These are phyloP conservation scores for Pythium insidiosum DNA, from an alignment of 352 stramenopile genomes.

Conservation along the genomic window DNA sequence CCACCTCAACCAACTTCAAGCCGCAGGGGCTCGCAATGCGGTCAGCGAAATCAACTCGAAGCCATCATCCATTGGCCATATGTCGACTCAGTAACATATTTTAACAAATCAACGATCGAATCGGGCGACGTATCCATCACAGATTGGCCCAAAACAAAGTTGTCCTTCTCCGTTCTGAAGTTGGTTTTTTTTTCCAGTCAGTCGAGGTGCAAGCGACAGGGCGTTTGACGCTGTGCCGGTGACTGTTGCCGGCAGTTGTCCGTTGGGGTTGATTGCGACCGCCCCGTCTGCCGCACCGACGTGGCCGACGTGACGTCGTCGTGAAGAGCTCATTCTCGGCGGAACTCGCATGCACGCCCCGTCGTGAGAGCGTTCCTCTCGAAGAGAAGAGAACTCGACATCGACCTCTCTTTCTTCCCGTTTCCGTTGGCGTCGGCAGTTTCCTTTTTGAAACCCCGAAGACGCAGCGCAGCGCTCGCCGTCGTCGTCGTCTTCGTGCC, in stretches of 20 bases:
- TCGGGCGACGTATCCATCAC: too few species aligned
- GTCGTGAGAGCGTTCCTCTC: constrained; percentile 7
- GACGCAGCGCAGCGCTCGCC: not conserved
- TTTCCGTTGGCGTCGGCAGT: too few species aligned
- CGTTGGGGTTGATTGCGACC: too few species aligned
- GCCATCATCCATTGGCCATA: constrained; percentile 3
- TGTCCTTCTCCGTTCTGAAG: not conserved
- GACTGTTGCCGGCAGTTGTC: too few species aligned
- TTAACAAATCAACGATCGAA: too few species aligned
- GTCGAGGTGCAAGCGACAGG: too few species aligned
- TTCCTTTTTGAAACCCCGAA: constrained; percentile 7
- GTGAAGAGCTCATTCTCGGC: constrained; percentile 11
- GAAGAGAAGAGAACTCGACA: too few species aligned
- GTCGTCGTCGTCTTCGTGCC: not conserved
- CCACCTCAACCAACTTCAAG: constrained; percentile 50
- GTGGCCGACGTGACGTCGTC: too few species aligned
- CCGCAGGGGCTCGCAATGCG: constrained; percentile 15
- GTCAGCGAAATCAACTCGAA: not conserved
- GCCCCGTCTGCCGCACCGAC: too few species aligned
- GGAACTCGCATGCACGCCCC: constrained; percentile 8
- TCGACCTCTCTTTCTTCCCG: not conserved
- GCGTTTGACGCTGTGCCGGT: too few species aligned
- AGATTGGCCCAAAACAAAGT: not conserved
- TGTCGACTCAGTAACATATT: too few species aligned
- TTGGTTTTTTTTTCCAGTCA: too few species aligned